Evolutionary conservation across 805 yeast species (phyloP).

Genomic region (Priceomyces melissophilus): DNA sequence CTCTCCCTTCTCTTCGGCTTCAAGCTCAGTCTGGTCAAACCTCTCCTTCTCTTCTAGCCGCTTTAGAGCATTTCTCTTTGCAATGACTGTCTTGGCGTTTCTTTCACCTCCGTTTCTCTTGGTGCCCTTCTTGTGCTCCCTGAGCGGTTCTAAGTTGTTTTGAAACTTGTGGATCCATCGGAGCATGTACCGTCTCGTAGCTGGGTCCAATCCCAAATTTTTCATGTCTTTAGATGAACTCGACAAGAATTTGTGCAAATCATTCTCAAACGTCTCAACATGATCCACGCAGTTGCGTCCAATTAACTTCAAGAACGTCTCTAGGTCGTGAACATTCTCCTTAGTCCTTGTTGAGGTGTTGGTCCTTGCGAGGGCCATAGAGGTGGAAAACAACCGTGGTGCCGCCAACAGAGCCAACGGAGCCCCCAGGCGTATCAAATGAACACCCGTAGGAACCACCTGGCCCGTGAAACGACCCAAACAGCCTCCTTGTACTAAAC

Average conservation of each 20-base stretch:
- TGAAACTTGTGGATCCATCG: constrained; percentile 68
- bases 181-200: constrained; percentile 69
- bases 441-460: no score
- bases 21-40: constrained; percentile 34
- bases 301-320: constrained; percentile 67
- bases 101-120: constrained; percentile 87
- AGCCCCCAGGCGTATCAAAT: no score
- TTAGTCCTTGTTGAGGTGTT: constrained; percentile 48
- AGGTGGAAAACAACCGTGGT: constrained; percentile 5
- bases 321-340: constrained; percentile 56
- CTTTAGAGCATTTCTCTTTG: constrained; percentile 59
- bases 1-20: constrained; percentile 41
- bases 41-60: constrained; percentile 51
- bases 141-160: constrained; percentile 50
- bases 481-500: no score
- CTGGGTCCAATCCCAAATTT: constrained; percentile 70
- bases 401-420: no score
- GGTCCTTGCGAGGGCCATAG: constrained; percentile 37
- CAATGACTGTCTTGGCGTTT: constrained; percentile 50
- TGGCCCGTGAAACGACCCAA: no score
- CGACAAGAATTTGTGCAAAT: constrained; percentile 57
- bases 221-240: constrained; percentile 58
- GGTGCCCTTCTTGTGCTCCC: constrained; percentile 61
- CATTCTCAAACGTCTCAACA: constrained; percentile 58
- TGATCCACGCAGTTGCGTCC: constrained; percentile 75